Conservation (phyloP, 805 yeast genomes). For the Jamesozyma hellenica region DNA sequence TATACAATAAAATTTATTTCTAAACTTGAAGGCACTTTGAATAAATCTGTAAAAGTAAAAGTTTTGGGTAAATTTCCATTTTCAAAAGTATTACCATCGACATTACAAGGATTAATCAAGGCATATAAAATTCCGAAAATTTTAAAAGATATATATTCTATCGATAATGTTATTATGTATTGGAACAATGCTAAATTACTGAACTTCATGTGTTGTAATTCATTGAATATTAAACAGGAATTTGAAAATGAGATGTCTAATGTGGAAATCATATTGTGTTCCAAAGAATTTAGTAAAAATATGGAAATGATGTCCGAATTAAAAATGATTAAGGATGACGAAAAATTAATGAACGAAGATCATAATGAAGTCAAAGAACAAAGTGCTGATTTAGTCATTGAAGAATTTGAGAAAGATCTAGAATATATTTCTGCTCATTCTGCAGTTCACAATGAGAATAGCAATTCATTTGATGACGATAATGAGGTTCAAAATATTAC, state of each 20-base stretch:
- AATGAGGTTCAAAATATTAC: constrained; percentile 2
- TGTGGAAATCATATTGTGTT: constrained; percentile 16
- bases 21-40: constrained; percentile 20
- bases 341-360: background rate
- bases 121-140: constrained; percentile 14
- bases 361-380: background rate
- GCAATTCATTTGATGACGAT: background rate
- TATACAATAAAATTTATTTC: constrained; percentile 23
- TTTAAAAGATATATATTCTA: constrained; percentile 11
- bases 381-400: constrained; percentile 6
- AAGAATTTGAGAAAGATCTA: constrained; percentile 19
- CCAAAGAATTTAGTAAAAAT: constrained; percentile 12
- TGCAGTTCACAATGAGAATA: background rate
- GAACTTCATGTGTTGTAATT: constrained; percentile 26
- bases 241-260: constrained; percentile 18
- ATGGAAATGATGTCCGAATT: constrained; percentile 10
- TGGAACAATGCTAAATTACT: constrained; percentile 22
- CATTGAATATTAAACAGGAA: constrained; percentile 18
- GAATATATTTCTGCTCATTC: background rate
- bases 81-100: constrained; percentile 20
- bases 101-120: constrained; percentile 16
- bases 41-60: constrained; percentile 21
- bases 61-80: constrained; percentile 23
- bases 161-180: constrained; percentile 20
- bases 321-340: constrained; percentile 7